Evolutionary conservation across 2,329 filamentous ascomycete genomes (phyloP).

Genomic region (Penicillium sp.): DNA sequence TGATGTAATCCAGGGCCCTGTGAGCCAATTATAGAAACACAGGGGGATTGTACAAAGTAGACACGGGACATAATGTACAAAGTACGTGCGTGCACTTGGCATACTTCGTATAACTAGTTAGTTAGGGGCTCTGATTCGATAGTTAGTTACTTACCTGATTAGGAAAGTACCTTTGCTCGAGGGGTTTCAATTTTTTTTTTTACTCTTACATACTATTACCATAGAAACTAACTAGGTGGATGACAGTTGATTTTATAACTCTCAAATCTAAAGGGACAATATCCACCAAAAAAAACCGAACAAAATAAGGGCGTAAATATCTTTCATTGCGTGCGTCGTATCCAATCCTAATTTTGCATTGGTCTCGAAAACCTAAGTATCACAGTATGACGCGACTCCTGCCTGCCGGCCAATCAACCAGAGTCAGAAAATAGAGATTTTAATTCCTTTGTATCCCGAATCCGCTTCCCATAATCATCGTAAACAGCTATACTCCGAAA

Average conservation of each 20-base stretch:
- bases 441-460: conserved; percentile 23
- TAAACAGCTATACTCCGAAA: conserved; percentile 20
- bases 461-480: conserved; percentile 27
- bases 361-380: conserved; percentile 8
- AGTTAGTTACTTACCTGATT: background rate
- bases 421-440: conserved; percentile 23
- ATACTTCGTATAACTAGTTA: background rate
- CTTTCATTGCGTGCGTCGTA: conserved; percentile 19
- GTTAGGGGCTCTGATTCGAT: background rate
- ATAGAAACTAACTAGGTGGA: background rate
- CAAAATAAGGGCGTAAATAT: conserved; percentile 10
- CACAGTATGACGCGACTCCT: conserved; percentile 16
- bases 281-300: background rate
- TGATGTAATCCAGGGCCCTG: background rate
- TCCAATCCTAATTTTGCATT: conserved; percentile 12
- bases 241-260: background rate
- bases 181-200: too few species aligned
- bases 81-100: conserved; percentile 1
- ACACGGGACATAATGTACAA: background rate
- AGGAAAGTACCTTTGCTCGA: background rate
- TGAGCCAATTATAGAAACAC: conserved; percentile 6
- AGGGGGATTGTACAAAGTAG: background rate
- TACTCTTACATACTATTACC: background rate
- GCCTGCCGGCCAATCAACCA: conserved; percentile 7
- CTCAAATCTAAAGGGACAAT: background rate